Conservation (phyloP, 768 basidiomycete genomes). For the Gelatoporia subvermispora region DNA sequence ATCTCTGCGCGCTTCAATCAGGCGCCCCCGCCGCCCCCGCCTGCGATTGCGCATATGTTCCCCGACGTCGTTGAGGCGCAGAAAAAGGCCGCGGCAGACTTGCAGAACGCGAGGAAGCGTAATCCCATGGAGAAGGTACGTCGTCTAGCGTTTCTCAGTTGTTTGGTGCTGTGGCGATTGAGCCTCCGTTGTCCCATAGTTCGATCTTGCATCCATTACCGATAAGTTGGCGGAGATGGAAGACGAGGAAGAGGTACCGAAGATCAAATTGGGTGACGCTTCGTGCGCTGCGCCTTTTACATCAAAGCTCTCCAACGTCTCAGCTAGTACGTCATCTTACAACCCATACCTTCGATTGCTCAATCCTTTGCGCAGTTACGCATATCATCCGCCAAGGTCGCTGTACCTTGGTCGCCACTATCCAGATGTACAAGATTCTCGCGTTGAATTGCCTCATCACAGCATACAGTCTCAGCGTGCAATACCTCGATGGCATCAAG, state of each 20-base stretch:
- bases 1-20: slow-evolving; percentile 89
- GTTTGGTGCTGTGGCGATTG: slow-evolving; percentile 13
- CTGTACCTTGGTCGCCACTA: slow-evolving; percentile 96
- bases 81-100: slow-evolving; percentile 65
- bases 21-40: slow-evolving; percentile 89
- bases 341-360: too few relatives aligned
- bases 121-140: slow-evolving; percentile 90
- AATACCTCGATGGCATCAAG: slow-evolving; percentile 98
- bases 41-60: slow-evolving; percentile 79
- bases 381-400: slow-evolving; percentile 98
- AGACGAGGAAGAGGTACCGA: slow-evolving; percentile 89
- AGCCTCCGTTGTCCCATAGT: slow-evolving; percentile 41
- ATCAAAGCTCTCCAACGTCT: slow-evolving; percentile 95
- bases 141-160: neutral
- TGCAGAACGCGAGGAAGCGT: slow-evolving; percentile 60
- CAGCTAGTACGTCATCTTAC: slow-evolving; percentile 80
- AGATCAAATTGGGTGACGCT: slow-evolving; percentile 99
- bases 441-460: slow-evolving; percentile 97
- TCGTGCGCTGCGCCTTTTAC: slow-evolving; percentile 99
- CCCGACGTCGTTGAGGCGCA: slow-evolving; percentile 92
- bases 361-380: slow-evolving; percentile 54
- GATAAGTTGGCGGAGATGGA: slow-evolving; percentile 90
- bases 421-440: slow-evolving; percentile 99
- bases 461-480: slow-evolving; percentile 96
- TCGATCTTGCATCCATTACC: slow-evolving; percentile 74